Conservation (phyloP, 495 filamentous ascomycete species). For the Daldinia loculata region DNA sequence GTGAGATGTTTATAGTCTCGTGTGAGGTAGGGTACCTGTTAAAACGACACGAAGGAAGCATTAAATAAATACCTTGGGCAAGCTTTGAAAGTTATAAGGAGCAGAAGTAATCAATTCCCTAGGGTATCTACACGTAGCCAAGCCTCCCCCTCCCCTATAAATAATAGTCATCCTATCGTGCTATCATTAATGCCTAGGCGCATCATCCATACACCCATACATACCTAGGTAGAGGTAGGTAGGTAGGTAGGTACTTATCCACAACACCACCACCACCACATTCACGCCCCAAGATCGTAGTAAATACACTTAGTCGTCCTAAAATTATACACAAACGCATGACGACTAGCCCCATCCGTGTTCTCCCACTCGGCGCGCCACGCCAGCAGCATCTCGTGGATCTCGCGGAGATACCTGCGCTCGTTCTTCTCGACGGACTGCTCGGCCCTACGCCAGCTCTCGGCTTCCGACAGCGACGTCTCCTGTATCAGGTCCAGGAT, state of each 20-base stretch:
- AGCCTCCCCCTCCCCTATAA: not conserved
- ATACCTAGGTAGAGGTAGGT: too few species aligned
- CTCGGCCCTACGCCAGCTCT: slow-evolving; percentile 85
- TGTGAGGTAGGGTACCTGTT: too few species aligned
- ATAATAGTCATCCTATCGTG: not conserved
- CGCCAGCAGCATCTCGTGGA: slow-evolving; percentile 77
- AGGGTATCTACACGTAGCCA: not conserved
- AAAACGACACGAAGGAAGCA: too few species aligned
- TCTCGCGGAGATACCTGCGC: slow-evolving; percentile 83
- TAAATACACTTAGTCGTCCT: slow-evolving; percentile 77
- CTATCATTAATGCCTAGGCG: not conserved
- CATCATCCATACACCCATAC: not conserved
- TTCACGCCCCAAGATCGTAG: slow-evolving; percentile 70
- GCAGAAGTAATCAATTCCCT: not conserved
- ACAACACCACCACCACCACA: not conserved
- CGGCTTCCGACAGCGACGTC: slow-evolving; percentile 79
- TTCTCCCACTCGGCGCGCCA: slow-evolving; percentile 65
- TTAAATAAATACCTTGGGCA: not conserved
- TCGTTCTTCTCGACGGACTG: slow-evolving; percentile 80
- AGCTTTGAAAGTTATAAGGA: not conserved
- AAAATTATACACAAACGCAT: slow-evolving; percentile 85
- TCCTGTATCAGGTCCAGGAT: slow-evolving; percentile 81
- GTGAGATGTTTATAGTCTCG: too few species aligned
- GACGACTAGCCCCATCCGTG: slow-evolving; percentile 58
- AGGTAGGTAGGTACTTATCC: not conserved